phyloP scores from a whole-genome alignment of 2,329 filamentous ascomycete genomes.

The Epichloe gansuensis region DNA sequence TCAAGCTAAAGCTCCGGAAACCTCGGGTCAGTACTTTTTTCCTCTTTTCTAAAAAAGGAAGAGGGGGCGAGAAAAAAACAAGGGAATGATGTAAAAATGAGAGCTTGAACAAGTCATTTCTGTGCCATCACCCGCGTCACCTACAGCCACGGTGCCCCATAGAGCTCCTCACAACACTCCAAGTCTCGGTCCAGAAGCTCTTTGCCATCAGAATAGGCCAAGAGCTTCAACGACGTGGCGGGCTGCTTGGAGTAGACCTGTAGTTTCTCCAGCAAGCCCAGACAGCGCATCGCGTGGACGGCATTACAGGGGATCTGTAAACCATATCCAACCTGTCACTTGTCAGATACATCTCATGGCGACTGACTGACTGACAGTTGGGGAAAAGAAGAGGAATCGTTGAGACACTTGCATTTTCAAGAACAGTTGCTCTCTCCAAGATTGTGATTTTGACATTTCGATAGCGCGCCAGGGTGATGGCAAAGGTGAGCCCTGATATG shows the following conservation, averaged over 20 bases:
- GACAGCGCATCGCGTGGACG: slow-evolving; percentile 7
- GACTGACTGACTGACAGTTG: too few species aligned
- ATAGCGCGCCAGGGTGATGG: slow-evolving; percentile 6
- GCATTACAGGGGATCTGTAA: slow-evolving; percentile 11
- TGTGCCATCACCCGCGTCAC: background rate
- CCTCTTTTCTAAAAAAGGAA: too few species aligned
- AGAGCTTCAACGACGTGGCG: background rate
- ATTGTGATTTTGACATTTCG: slow-evolving; percentile 5
- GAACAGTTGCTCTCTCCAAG: slow-evolving; percentile 4
- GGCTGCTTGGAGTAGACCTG: background rate
- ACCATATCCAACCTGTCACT: slow-evolving; percentile 8
- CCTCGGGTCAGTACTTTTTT: background rate
- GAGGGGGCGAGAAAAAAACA: too few species aligned
- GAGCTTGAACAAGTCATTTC: too few species aligned
- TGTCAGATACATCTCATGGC: background rate
- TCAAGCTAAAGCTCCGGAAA: background rate
- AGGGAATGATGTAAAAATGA: too few species aligned
- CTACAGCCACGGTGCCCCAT: slow-evolving; percentile 11
- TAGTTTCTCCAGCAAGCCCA: slow-evolving; percentile 9
- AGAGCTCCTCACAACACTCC: slow-evolving; percentile 5
- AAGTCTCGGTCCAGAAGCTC: slow-evolving; percentile 6
- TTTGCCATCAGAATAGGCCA: slow-evolving; percentile 2
- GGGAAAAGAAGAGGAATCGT: background rate
- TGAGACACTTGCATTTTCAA: background rate
- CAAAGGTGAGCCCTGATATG: slow-evolving; percentile 8